Percentiles rank a stretch among this genome's conserved stretches.
Evolutionary conservation across 495 filamentous ascomycete species (phyloP).

Genomic region (Glonium stellatum): DNA sequence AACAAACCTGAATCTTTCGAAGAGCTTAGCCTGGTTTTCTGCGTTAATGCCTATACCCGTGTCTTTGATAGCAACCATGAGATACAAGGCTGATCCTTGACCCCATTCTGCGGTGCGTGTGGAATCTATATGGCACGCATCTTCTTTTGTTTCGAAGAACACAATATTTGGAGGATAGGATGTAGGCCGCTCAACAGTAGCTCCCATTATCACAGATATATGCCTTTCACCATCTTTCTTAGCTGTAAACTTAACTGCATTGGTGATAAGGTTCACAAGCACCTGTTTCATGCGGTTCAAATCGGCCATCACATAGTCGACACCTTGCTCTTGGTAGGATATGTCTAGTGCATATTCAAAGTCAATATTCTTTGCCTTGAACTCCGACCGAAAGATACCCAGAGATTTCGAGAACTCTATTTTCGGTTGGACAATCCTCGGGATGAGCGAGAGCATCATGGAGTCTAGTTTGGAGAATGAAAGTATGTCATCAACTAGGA

Average conservation of each 20-base stretch:
- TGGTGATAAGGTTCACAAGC: constrained; percentile 36
- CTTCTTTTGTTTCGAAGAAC: constrained; percentile 28
- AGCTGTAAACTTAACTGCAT: constrained; percentile 38
- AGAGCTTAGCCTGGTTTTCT: constrained; percentile 31
- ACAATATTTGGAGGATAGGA: constrained; percentile 34
- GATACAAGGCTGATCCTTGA: constrained; percentile 28
- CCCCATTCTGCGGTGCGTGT: constrained; percentile 33
- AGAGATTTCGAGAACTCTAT: constrained; percentile 26
- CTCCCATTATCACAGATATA: constrained; percentile 29
- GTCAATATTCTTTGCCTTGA: constrained; percentile 30
- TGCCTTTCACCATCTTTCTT: constrained; percentile 26
- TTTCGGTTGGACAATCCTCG: constrained; percentile 27
- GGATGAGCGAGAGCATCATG: constrained; percentile 33
- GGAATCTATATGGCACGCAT: constrained; percentile 27
- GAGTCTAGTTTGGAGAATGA: constrained; percentile 37
- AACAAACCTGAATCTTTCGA: constrained; percentile 30
- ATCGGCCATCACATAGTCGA: constrained; percentile 34
- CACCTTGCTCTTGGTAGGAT: constrained; percentile 24
- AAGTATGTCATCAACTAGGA: constrained; percentile 37
- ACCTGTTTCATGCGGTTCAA: constrained; percentile 34
- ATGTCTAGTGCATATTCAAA: constrained; percentile 32
- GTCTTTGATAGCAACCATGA: constrained; percentile 37
- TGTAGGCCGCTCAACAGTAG: constrained; percentile 27
- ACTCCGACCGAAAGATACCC: constrained; percentile 36
- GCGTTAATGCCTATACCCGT: constrained; percentile 35